Conservation (phyloP, 2,329 filamentous ascomycete genomes). For the Simplicillium sp. region DNA sequence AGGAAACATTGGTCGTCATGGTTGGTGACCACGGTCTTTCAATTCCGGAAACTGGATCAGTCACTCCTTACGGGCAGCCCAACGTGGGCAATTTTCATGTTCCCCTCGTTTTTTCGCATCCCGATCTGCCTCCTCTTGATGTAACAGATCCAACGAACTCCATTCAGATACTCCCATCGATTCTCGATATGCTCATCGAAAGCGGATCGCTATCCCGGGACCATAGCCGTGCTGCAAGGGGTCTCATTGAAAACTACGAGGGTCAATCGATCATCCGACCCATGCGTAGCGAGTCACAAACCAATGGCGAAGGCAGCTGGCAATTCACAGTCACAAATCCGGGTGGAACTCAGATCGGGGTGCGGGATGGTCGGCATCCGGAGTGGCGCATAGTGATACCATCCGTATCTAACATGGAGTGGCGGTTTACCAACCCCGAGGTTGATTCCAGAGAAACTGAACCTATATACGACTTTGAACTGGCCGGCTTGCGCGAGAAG, state of each 20-base stretch:
- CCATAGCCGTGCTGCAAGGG: constrained; percentile 14
- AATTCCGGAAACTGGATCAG: constrained; percentile 18
- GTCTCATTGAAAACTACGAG: constrained; percentile 22
- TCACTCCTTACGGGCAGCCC: constrained; percentile 21
- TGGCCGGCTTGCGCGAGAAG: constrained; percentile 8
- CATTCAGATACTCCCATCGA: constrained; percentile 22
- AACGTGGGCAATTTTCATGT: constrained; percentile 22
- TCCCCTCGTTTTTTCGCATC: constrained; percentile 21
- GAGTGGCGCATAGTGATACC: constrained; percentile 21
- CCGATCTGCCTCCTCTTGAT: constrained; percentile 19
- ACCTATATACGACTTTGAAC: constrained; percentile 16
- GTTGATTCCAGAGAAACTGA: constrained; percentile 18
- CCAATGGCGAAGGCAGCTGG: constrained; percentile 17
- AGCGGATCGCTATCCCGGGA: constrained; percentile 19
- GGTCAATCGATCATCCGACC: constrained; percentile 24
- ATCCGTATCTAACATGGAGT: constrained; percentile 19
- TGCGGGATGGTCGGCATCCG: constrained; percentile 20
- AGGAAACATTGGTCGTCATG: constrained; percentile 21
- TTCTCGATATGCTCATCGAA: constrained; percentile 22
- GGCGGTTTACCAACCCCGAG: constrained; percentile 18
- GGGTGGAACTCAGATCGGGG: constrained; percentile 20
- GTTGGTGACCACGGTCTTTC: constrained; percentile 23
- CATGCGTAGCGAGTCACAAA: constrained; percentile 9
- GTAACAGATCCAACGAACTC: constrained; percentile 21
- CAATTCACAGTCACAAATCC: constrained; percentile 24